phyloP scores from a whole-genome alignment of 2,329 filamentous ascomycete species.

The Chaetothyriales sp. region DNA sequence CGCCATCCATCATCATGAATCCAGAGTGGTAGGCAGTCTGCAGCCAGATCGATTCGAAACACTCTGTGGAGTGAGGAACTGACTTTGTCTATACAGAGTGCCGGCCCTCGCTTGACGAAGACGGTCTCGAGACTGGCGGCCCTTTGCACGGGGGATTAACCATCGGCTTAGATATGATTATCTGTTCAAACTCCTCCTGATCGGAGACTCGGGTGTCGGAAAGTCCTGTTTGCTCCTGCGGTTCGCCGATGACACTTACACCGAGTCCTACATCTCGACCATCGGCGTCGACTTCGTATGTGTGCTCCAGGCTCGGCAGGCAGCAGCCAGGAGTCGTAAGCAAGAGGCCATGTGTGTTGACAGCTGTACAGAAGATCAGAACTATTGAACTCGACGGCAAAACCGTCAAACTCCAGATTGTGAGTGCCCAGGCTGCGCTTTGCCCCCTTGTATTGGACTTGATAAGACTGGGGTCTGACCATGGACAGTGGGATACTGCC shows the following conservation, averaged over 20 bases:
- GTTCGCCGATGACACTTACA: conserved; percentile 98
- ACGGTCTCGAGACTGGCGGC: neutral
- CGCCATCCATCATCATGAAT: conserved; percentile 28
- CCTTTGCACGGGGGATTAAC: neutral
- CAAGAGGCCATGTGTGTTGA: conserved; percentile 19
- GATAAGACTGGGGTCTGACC: conserved; percentile 13
- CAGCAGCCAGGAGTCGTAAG: neutral
- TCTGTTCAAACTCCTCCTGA: conserved; percentile 99
- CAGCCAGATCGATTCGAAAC: neutral
- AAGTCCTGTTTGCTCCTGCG: conserved; percentile 97
- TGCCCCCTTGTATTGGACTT: conserved; percentile 17
- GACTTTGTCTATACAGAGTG: neutral
- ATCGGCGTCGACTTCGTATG: conserved; percentile 98
- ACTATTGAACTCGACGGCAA: conserved; percentile 99
- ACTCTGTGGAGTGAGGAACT: neutral
- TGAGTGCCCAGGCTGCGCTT: conserved; percentile 35
- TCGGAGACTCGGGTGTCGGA: conserved; percentile 99
- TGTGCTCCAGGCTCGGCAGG: conserved; percentile 16
- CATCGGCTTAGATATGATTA: conserved; percentile 76
- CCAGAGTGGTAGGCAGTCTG: conserved; percentile 31
- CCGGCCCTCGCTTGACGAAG: neutral
- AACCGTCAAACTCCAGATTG: conserved; percentile 98
- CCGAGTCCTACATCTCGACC: conserved; percentile 98
- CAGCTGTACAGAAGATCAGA: conserved; percentile 71
- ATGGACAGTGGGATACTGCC: conserved; percentile 82